Evolutionary conservation across 805 yeast genomes (phyloP).

Genomic region (Cyberlindnera saturnus): DNA sequence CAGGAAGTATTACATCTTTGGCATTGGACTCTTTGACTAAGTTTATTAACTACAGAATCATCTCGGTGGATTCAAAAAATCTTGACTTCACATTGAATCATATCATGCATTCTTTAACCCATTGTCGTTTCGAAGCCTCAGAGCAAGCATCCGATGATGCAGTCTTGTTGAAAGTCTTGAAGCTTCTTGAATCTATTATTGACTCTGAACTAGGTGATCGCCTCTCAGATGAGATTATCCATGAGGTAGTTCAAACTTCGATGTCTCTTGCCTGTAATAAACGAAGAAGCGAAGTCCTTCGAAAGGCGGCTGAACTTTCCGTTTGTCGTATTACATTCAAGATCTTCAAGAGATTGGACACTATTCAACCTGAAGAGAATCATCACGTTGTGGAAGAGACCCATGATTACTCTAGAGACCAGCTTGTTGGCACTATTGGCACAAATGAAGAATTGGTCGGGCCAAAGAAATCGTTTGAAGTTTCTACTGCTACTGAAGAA

Average conservation of each 20-base stretch:
- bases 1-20: slow-evolving; percentile 79
- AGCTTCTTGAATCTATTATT: slow-evolving; percentile 63
- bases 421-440: slow-evolving; percentile 44
- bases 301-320: slow-evolving; percentile 85
- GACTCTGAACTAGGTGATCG: slow-evolving; percentile 56
- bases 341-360: slow-evolving; percentile 55
- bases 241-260: slow-evolving; percentile 88
- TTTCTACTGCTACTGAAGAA: slow-evolving; percentile 21
- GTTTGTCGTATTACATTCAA: slow-evolving; percentile 62
- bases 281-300: slow-evolving; percentile 80
- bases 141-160: slow-evolving; percentile 92
- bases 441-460: slow-evolving; percentile 43
- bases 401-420: slow-evolving; percentile 40
- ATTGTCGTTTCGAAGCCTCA: slow-evolving; percentile 92
- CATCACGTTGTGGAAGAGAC: slow-evolving; percentile 37
- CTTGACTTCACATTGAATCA: slow-evolving; percentile 55
- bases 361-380: slow-evolving; percentile 42
- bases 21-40: slow-evolving; percentile 74
- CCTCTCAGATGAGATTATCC: slow-evolving; percentile 76
- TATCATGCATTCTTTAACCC: slow-evolving; percentile 66
- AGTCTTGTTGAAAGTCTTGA: slow-evolving; percentile 75
- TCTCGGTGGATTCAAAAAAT: slow-evolving; percentile 49
- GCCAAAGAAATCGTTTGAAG: slow-evolving; percentile 20
- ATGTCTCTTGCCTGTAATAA: slow-evolving; percentile 89
- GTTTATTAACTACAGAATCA: slow-evolving; percentile 62